A percentile compares a stretch with the other conserved stretches of the same genome.
Conservation (phyloP, 805 yeast species). For the Metschnikowia continentalis region DNA sequence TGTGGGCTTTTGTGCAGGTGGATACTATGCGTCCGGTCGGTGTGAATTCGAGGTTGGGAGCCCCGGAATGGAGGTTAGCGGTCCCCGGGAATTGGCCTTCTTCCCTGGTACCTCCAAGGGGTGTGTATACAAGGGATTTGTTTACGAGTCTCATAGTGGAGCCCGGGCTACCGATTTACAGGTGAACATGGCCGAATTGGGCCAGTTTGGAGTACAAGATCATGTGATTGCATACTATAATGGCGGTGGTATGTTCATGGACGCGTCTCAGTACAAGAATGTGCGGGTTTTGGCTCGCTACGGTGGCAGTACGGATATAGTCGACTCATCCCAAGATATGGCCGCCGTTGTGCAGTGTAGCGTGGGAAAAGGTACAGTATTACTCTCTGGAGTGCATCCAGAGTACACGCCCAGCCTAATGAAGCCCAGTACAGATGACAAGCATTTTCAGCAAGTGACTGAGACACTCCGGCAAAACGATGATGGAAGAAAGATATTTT, state of each 20-base stretch:
- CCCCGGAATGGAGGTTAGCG: conserved; percentile 71
- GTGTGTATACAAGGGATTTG: conserved; percentile 73
- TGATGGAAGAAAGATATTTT: conserved; percentile 48
- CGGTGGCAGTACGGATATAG: conserved; percentile 51
- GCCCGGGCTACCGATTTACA: conserved; percentile 54
- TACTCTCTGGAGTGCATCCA: conserved; percentile 85
- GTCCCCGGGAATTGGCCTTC: conserved; percentile 75
- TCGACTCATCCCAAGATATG: conserved; percentile 25
- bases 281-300: conserved; percentile 76
- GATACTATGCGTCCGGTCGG: conserved; percentile 69
- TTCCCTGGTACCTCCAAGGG: conserved; percentile 86
- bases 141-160: conserved; percentile 73
- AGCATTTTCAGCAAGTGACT: conserved; percentile 28
- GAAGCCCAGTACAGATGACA: conserved; percentile 29
- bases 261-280: conserved; percentile 55
- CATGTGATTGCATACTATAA: conserved; percentile 56
- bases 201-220: conserved; percentile 14
- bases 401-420: conserved; percentile 65
- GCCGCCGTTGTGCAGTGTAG: conserved; percentile 74
- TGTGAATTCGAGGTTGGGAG: conserved; percentile 84
- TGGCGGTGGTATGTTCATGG: conserved; percentile 86
- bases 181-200: conserved; percentile 32
- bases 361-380: conserved; percentile 70
- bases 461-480: conserved; percentile 41
- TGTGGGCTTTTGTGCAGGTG: conserved; percentile 95